Evolutionary conservation across 352 stramenopile genomes (phyloP), one percentile per base, ranked within the genome.

Genomic region (Pythium utonaiense): DNA sequence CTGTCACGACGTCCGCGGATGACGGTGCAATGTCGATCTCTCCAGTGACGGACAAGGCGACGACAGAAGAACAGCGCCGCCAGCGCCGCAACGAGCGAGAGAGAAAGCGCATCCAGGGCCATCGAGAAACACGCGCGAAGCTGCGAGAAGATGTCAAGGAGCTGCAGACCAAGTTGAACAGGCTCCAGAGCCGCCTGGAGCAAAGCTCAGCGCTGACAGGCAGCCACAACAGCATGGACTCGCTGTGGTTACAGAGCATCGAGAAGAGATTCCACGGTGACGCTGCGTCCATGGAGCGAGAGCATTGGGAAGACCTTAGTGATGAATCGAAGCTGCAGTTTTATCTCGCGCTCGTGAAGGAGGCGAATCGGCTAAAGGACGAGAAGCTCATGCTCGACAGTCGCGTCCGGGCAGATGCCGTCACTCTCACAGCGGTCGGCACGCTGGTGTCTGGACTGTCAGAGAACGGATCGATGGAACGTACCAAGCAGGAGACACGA

Each of bases 11-110:
- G 50, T 33, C 51, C 21, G 28, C 21, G 19, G 19, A 44, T 34
- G n/a, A 25, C 48, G 48, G 7, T 5, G 27, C 50, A 12, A 31
- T n/a, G 12, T 21, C 16, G n/a, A 25, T n/a, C 14, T 14, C 16
- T 8, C 16, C 21, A 21, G 45, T 2, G n/a, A 25, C n/a, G 1
- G 25, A 27, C 10, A 56, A 33, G 24, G 31, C 51, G 19, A 38
- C 59, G 55, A 70, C 60, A 8, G 66, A 75, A 7, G 73, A 74
- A 31, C 67, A 83, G 54, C 76, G 80, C 0, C 70, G 75, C 25
- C 69, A 72, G 57, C 68, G 75, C 6, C 80, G 85, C 64, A 90
- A 90, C 44, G 70, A 71, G 22, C 88, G 84, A 40, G 80, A 90
- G 50, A 70, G 80, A 12, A 64, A 67, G 28, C 80, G 80, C 14